Base-by-base conservation (phyloP, 768 basidiomycete species). In the Pulveroboletus sp. region DNA sequence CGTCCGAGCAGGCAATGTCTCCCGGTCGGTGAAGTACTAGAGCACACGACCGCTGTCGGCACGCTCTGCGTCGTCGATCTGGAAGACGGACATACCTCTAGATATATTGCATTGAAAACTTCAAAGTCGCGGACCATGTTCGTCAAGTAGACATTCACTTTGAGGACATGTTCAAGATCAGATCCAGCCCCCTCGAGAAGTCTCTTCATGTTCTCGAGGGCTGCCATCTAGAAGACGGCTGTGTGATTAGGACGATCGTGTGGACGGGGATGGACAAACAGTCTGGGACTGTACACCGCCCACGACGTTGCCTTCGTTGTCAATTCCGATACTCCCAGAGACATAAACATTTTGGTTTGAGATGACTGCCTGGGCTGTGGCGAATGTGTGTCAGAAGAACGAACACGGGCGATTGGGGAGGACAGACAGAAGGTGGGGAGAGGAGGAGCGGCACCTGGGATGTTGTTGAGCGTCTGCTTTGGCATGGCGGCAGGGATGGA, bases 1-100 rank as follows among this genome's bases (percentile, higher is more conserved):
- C 21, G 82, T 82, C 38, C 81, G 71, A 6, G 81, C 80, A 13
- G 81, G 82, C 52, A 78, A 66, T 18, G 64, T 69, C 11, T 67
- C 65, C 45, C 1, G 17, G 26, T 62, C 62, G 18, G 70, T 61
- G 51, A 82, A 80, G 58, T 77, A 80, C 81, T 82, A 42, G 18
- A 7, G 18, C 32, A 18, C 33, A 35, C 27, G 26, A 36, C 35
- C 24, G n/a, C 8, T 18, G n/a, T 39, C n/a, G 28, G 27, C 18
- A 15, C 17, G 27, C 1, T 8, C 24, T 7, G 5, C 17, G 5
- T 14, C 21, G 13, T 37, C 48, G 10, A 8, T 43, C 7, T 3
- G 15, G 18, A n/a, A 18, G 8, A 8, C 7, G 14, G 8, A 28
- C 60, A 5, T 30, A 71, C 75, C 63, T 68, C 49, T 3, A 38